Conservation (phyloP, 768 basidiomycete species). For the Amanita rimosa region DNA sequence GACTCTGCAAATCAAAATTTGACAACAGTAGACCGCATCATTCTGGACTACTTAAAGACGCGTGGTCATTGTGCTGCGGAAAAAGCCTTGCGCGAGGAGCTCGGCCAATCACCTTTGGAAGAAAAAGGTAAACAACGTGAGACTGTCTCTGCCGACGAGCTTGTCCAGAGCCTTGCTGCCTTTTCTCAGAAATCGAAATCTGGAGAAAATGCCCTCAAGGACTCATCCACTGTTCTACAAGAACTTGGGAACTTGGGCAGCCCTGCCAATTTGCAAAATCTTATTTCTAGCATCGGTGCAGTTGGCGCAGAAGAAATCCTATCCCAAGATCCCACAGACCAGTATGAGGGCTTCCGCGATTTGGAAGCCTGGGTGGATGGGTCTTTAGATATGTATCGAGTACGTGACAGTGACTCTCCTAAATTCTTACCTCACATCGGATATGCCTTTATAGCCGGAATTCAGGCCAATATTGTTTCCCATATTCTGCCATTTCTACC, state of each 20-base stretch:
- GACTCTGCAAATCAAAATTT: slow-evolving; percentile 20
- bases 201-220: slow-evolving; percentile 63
- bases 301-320: slow-evolving; percentile 78
- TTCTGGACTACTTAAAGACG: slow-evolving; percentile 37
- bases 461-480: slow-evolving; percentile 90
- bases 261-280: slow-evolving; percentile 59
- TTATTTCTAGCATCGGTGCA: slow-evolving; percentile 67
- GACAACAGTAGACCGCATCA: slow-evolving; percentile 28
- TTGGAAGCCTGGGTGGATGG: slow-evolving; percentile 86
- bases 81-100: slow-evolving; percentile 34
- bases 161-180: slow-evolving; percentile 47
- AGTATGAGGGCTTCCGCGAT: slow-evolving; percentile 77
- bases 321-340: slow-evolving; percentile 73
- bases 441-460: slow-evolving; percentile 53
- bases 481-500: slow-evolving; percentile 94
- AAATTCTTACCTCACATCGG: slow-evolving; percentile 1
- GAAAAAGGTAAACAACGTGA: slow-evolving; percentile 32
- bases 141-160: slow-evolving; percentile 34
- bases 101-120: slow-evolving; percentile 30
- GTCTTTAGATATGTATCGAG: slow-evolving; percentile 85
- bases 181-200: slow-evolving; percentile 59
- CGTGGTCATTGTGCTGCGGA: slow-evolving; percentile 37
- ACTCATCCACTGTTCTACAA: slow-evolving; percentile 52
- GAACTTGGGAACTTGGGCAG: slow-evolving; percentile 62
- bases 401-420: slow-evolving; percentile 22